These are phyloP conservation scores for Penicillium crystallinum DNA, from an alignment of 495 filamentous ascomycete species.

Conservation along the genomic window DNA sequence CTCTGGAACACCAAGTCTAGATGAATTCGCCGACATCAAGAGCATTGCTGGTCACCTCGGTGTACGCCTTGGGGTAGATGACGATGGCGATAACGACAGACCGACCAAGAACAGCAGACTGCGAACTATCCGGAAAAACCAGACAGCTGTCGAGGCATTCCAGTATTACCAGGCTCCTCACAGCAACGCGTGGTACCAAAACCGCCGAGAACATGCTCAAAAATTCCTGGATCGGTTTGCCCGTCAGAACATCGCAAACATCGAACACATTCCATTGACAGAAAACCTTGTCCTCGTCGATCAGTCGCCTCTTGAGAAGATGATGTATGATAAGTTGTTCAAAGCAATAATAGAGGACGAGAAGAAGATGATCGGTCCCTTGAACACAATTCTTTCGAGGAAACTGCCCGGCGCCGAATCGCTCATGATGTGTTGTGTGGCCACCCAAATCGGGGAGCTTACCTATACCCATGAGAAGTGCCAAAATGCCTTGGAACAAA, in stretches of 20 bases:
- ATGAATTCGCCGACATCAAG: conserved; percentile 55
- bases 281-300: conserved; percentile 34
- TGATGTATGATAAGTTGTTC: conserved; percentile 45
- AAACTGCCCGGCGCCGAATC: conserved; percentile 41
- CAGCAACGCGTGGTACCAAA: conserved; percentile 48
- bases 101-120: conserved; percentile 32
- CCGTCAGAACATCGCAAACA: conserved; percentile 46
- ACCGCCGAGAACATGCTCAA: conserved; percentile 46
- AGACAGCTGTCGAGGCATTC: conserved; percentile 43
- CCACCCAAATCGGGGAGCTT: conserved; percentile 14
- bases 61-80: conserved; percentile 49
- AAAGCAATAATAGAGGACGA: conserved; percentile 37
- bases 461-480: conserved; percentile 4
- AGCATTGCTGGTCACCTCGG: conserved; percentile 51
- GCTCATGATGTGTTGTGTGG: conserved; percentile 44
- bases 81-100: conserved; percentile 36
- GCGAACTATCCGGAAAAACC: conserved; percentile 17
- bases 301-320: conserved; percentile 37
- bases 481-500: neutral
- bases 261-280: conserved; percentile 36
- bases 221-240: conserved; percentile 50
- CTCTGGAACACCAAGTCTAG: conserved; percentile 59
- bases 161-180: conserved; percentile 36
- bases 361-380: conserved; percentile 6
- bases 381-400: conserved; percentile 39